Base-by-base conservation (phyloP, 2,329 filamentous ascomycete genomes). In the Arthrobotrys sinensis region DNA sequence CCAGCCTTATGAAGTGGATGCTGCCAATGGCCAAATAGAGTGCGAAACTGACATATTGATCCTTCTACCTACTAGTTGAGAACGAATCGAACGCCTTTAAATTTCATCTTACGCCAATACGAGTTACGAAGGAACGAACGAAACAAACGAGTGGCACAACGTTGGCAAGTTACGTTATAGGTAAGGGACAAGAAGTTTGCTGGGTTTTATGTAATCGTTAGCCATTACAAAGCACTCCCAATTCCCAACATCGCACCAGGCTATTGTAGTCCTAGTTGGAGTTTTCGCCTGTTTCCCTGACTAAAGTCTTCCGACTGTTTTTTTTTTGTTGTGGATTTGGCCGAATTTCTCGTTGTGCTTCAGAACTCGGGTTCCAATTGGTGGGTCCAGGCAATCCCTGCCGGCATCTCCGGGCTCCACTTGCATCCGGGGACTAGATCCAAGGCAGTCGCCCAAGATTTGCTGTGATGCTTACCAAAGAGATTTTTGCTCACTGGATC, bases 301-400 rank as follows among this genome's bases (percentile, higher is more conserved):
- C 48, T 57, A 68, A 68, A 34, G 48, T 12, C 14, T 40, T 57
- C n/a, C 36, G 11, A n/a, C n/a, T n/a, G 32, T 19, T 53, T 16
- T 21, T 11, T 19, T 57, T 69, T 68, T 68, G 43, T 75, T 67
- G 63, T 53, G 65, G 55, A 57, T 69, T 52, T 45, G 45, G 46
- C 21, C 12, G 36, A 28, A 36, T 60, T 60, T 36, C 45, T 75
- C 36, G 45, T 46, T 68, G 60, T 24, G 48, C 19, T 60, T 34
- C 1, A 57, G 52, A 32, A 57, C 6, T 28, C 4, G 21, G 12
- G 55, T 11, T 60, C 55, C 55, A 3, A 60, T 60, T 73, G 48
- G 69, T 45, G 16, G 34, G 40, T 24, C 48, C 48, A 48, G 38
- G 16, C 34, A 34, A 40, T 40, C 55, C 43, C 69, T 65, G 40